Base-by-base conservation (phyloP, 179 eudicot species). In the Dionaea muscipula region DNA sequence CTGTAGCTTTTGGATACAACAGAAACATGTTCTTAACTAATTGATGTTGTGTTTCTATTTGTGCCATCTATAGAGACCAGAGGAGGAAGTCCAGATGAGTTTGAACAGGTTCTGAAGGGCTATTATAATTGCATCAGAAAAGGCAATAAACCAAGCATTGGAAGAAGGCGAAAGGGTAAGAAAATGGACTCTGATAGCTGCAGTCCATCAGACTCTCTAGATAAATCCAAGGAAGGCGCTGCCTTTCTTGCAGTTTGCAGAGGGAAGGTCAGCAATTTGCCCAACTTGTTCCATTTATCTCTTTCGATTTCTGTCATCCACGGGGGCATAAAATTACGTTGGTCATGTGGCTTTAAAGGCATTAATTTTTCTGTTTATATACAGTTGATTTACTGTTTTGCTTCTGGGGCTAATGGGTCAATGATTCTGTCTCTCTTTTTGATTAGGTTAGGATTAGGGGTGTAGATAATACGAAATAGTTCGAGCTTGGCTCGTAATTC, bases 171-270 rank as follows among this genome's bases (percentile, higher is more conserved):
- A 49, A 76, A 63, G 59, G 53, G 60, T 54, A 72, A 65, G 69
- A 72, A 68, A 69, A 33, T 59, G 49, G 66, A 72, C 10, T 26
- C 56, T 25, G 65, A 53, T 49, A 45, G 54, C 52, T 39, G 63
- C 39, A 69, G 53, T 40, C 28, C 63, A 63, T 49, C 52, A 26
- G 73, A 66, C 39, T 37, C 72, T 49, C 20, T 46, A 24, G 77
- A 62, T 27, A 55, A 63, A 14, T 68, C 35, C 56, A 60, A 63
- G 65, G 69, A 71, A 25, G 96, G 98, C 38, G 98, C 98, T 53
- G 84, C 91, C 53, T 82, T 91, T 73, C 86, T 91, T 53, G 98
- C 98, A 56, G 98, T 91, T 72, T 91, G 91, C 74, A 81, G 98
- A 47, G 98, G 98, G 68, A 91, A 91, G 98, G 98, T 91, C 57